These are phyloP conservation scores for Annulohypoxylon nitens DNA, from an alignment of 495 filamentous ascomycete species.

Conservation along the genomic window DNA sequence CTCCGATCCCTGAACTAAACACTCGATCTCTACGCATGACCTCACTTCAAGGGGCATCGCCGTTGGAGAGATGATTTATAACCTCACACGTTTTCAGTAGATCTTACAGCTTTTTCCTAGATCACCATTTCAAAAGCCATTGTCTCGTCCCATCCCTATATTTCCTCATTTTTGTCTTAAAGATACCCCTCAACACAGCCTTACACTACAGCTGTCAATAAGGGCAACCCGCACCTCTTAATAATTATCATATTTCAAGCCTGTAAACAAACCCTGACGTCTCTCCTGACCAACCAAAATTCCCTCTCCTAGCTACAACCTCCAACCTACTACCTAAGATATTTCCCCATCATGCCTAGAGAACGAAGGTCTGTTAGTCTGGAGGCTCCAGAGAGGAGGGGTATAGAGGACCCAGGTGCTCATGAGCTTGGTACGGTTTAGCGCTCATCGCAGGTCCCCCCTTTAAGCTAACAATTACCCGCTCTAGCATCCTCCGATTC, in stretches of 20 bases:
- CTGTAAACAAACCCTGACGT: neutral
- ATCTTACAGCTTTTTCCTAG: constrained; percentile 38
- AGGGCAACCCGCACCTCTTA: constrained; percentile 19
- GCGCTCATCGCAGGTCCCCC: constrained; percentile 8
- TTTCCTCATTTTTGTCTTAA: constrained; percentile 34
- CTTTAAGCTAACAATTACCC: constrained; percentile 27
- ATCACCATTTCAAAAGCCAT: constrained; percentile 30
- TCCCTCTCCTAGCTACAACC: constrained; percentile 1
- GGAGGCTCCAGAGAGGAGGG: constrained; percentile 73
- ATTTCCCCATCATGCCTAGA: constrained; percentile 51
- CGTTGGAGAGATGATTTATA: constrained; percentile 25
- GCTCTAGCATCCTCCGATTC: constrained; percentile 72
- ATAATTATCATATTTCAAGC: constrained; percentile 18
- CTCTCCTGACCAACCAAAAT: neutral
- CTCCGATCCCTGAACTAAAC: constrained; percentile 46
- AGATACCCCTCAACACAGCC: constrained; percentile 34
- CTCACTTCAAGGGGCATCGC: constrained; percentile 31
- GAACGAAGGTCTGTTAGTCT: constrained; percentile 61
- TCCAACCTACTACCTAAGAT: constrained; percentile 3
- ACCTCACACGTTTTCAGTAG: constrained; percentile 25
- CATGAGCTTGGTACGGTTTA: constrained; percentile 78
- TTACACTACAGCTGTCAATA: constrained; percentile 19
- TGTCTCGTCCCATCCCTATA: constrained; percentile 28
- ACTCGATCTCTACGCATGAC: constrained; percentile 45
- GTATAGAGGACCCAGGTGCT: constrained; percentile 82